A percentile compares a stretch with the other conserved stretches of the same genome.
Conservation (phyloP, 257 asterid species). For the Oldenlandia corymbosa region DNA sequence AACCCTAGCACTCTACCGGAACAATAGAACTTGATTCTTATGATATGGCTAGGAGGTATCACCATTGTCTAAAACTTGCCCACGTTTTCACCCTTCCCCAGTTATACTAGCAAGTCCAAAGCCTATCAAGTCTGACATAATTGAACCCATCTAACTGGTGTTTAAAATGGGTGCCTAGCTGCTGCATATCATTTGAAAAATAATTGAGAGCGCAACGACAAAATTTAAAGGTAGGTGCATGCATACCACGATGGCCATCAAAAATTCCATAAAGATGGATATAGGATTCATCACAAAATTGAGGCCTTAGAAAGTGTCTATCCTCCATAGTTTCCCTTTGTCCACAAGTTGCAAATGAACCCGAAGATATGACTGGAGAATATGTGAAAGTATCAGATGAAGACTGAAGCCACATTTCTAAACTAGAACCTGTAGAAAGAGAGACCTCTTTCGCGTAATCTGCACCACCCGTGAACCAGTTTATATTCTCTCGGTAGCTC, state of each 20-base stretch:
- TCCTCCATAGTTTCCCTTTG: constrained; percentile 98
- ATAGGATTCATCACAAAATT: constrained; percentile 40
- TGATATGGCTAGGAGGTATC: not conserved
- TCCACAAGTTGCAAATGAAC: constrained; percentile 90
- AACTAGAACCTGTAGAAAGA: constrained; percentile 31
- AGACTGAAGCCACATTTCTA: constrained; percentile 35
- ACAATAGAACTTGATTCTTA: not conserved
- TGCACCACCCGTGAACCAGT: constrained; percentile 73
- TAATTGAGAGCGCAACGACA: not conserved
- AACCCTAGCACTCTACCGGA: not conserved
- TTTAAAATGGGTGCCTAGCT: too few relatives aligned
- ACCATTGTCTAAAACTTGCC: not conserved
- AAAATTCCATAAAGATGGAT: constrained; percentile 78
- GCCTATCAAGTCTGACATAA: too few relatives aligned
- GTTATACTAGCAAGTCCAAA: too few relatives aligned
- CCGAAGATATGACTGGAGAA: constrained; percentile 73
- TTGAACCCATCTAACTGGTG: too few relatives aligned
- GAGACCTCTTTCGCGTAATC: constrained; percentile 30
- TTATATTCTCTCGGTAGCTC: constrained; percentile 54
- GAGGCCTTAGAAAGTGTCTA: constrained; percentile 63
- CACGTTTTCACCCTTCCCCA: not conserved
- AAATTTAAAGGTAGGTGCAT: constrained; percentile 17
- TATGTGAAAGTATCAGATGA: constrained; percentile 38
- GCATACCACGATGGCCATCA: constrained; percentile 97
- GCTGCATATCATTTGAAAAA: not conserved